Evolutionary conservation across 2,329 filamentous ascomycete species (phyloP), one percentile per base, ranked within the genome.

Genomic region (Clarireedia monteithiana): DNA sequence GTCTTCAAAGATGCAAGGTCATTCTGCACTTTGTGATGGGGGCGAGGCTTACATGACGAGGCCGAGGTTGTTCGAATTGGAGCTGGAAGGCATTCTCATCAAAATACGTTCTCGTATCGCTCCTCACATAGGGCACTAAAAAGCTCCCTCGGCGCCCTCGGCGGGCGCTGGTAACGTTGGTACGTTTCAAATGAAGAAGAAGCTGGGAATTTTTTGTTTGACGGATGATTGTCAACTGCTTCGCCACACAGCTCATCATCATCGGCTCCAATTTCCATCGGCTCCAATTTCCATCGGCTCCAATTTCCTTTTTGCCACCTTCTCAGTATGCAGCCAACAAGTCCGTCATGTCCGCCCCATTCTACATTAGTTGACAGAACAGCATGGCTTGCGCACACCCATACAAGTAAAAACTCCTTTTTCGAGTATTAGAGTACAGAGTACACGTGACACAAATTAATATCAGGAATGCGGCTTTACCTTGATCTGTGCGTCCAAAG

Each of bases 181-280:
- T 40, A 34, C 24, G 27, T 57, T 54, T 53, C 44, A 46, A 39
- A 23, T 6, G 6, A 5, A 20, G 12, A 6, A 20, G n/a, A 39
- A 20, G 42, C n/a, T 20, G 23, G 36, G 7, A n/a, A 23, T 15
- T 23, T n/a, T n/a, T 10, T 34, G 20, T 20, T 20, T 20, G 20
- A 20, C 20, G 20, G 20, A 20, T 20, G 20, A 20, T 42, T 14
- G 12, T 15, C 17, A 12, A 26, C 26, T 57, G 15, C 55, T 26
- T 53, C 50, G 49, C 49, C 50, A 53, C 49, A 34, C 46, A 50
- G n/a, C 14, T 50, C 30, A 47, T 50, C 6, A 38, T 38, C 53
- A 38, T 20, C 24, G 34, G 34, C 9, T 34, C 30, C 27, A 20
- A 7, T 24, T 34, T 42, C 6, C 47, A 20, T 20, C 17, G 17